These are phyloP conservation scores for Colletotrichum simmondsii DNA, from an alignment of 2,329 filamentous ascomycete species.

Conservation along the genomic window DNA sequence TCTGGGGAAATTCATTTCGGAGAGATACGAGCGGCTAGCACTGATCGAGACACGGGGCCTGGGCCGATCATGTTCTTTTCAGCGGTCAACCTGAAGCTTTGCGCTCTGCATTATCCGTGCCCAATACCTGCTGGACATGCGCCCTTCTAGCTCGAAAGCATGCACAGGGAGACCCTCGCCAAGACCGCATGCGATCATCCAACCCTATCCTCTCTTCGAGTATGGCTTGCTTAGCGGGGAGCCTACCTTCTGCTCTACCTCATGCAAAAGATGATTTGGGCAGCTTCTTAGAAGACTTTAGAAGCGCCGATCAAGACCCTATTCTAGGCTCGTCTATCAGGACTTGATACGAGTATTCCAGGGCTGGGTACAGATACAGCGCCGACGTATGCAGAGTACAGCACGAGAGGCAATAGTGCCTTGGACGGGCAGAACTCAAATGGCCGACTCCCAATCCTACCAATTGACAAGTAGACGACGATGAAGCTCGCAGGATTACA, in stretches of 20 bases:
- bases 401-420: not conserved
- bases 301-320: too few relatives aligned
- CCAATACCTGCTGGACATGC: not conserved
- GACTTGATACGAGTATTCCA: not conserved
- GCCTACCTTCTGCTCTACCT: not conserved
- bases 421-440: not conserved
- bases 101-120: not conserved
- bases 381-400: not conserved
- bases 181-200: not conserved
- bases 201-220: not conserved
- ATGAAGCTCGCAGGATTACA: not conserved
- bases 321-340: not conserved
- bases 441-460: not conserved
- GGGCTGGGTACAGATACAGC: not conserved
- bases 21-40: not conserved
- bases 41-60: not conserved
- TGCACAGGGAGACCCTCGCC: slow-evolving; percentile 26
- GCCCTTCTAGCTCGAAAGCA: slow-evolving; percentile 4
- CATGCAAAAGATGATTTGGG: too few relatives aligned
- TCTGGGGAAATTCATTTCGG: not conserved
- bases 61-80: not conserved
- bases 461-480: not conserved
- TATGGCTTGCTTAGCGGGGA: slow-evolving; percentile 1
- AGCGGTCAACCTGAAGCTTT: not conserved
- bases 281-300: too few relatives aligned